phyloP scores from a whole-genome alignment of 805 yeast genomes.

The Candida hispaniensis region DNA sequence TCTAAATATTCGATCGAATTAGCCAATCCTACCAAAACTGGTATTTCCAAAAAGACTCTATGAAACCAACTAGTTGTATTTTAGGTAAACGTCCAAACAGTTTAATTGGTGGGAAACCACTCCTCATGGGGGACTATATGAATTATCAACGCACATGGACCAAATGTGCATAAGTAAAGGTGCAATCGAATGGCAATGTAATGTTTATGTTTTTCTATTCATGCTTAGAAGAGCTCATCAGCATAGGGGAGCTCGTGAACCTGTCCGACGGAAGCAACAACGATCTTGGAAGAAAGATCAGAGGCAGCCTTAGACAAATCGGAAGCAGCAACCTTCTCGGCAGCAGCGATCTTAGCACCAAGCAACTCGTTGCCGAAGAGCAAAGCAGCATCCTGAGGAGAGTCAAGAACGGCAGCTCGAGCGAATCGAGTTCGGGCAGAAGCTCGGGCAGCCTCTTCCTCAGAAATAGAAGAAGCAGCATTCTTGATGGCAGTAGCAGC shows the following conservation, averaged over 20 bases:
- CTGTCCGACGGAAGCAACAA: constrained; percentile 85
- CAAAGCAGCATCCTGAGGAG: constrained; percentile 28
- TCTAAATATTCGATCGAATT: too few species aligned
- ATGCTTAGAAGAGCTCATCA: constrained; percentile 63
- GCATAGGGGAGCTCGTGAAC: constrained; percentile 75
- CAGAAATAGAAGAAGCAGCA: constrained; percentile 24
- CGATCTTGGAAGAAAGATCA: constrained; percentile 42
- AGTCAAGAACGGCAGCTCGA: constrained; percentile 35
- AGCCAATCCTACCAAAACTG: too few species aligned
- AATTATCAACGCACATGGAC: too few species aligned
- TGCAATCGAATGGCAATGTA: too few species aligned
- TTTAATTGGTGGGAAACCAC: too few species aligned
- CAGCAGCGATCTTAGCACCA: constrained; percentile 29
- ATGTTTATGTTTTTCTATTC: constrained; percentile 14
- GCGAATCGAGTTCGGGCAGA: constrained; percentile 50
- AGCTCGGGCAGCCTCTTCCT: constrained; percentile 39
- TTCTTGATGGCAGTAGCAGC: constrained; percentile 26
- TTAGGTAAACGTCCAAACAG: too few species aligned
- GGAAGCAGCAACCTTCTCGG: constrained; percentile 23
- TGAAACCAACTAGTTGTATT: too few species aligned
- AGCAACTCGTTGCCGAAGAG: constrained; percentile 36
- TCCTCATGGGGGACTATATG: too few species aligned
- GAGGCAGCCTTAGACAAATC: constrained; percentile 21
- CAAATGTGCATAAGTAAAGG: too few species aligned
- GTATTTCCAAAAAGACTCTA: too few species aligned